Percentiles rank a stretch among this genome's conserved stretches.
Evolutionary conservation across 257 asterid species (phyloP).

Genomic region (Scutellaria minor): DNA sequence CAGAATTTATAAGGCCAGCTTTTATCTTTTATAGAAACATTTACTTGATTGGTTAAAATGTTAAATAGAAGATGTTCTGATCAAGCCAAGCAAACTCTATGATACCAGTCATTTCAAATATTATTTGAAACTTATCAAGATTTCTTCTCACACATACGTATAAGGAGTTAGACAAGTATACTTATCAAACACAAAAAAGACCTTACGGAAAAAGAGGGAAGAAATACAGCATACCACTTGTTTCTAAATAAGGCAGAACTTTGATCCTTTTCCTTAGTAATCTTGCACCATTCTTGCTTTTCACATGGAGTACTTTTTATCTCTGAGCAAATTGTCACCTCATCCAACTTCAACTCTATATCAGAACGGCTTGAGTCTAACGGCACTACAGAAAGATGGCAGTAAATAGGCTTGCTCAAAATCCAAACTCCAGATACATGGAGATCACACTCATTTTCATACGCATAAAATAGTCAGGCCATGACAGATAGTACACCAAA

Average conservation of each 20-base stretch:
- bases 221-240: conserved; percentile 51
- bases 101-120: conserved; percentile 10
- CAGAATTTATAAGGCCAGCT: background rate
- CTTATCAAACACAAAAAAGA: conserved; percentile 10
- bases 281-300: conserved; percentile 82
- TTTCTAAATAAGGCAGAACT: conserved; percentile 68
- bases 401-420: conserved; percentile 24
- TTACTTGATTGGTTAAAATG: background rate
- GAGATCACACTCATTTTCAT: conserved; percentile 1
- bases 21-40: background rate
- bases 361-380: conserved; percentile 58
- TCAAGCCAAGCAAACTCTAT: background rate
- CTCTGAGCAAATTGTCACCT: conserved; percentile 60
- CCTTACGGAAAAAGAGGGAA: background rate
- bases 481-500: conserved; percentile 2
- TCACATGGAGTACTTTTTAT: conserved; percentile 49
- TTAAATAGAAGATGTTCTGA: background rate
- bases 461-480: background rate
- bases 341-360: conserved; percentile 65
- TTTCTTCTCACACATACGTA: background rate
- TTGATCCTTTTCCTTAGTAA: conserved; percentile 75
- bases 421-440: conserved; percentile 24
- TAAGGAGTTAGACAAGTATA: background rate
- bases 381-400: conserved; percentile 61
- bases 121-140: background rate